A percentile compares a stretch with the other conserved stretches of the same genome.
phyloP scores from a whole-genome alignment of 108 stramenopile species.

The Stephanodiscus minutulus region DNA sequence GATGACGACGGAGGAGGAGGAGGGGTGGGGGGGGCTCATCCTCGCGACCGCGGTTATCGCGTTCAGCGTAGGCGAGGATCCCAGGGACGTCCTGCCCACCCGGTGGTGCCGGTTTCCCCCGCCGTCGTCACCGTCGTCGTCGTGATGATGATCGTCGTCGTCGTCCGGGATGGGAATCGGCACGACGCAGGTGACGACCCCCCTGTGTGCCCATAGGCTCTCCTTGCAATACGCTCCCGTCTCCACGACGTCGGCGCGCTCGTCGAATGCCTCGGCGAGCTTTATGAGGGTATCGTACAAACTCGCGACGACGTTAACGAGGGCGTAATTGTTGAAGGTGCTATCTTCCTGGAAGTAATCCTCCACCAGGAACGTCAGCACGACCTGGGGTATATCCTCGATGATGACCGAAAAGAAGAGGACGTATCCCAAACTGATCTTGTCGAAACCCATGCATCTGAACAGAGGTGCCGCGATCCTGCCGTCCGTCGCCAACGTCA shows the following conservation, averaged over 20 bases:
- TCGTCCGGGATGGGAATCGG: slow-evolving; percentile 11
- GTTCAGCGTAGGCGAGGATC: neutral
- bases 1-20: no score
- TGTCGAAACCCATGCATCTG: slow-evolving; percentile 17
- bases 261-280: slow-evolving; percentile 45
- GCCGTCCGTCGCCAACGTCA: slow-evolving; percentile 47
- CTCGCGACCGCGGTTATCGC: neutral
- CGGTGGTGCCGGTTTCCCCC: no score
- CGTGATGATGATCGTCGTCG: no score
- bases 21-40: neutral
- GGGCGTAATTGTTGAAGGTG: slow-evolving; percentile 20
- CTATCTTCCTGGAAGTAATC: slow-evolving; percentile 36
- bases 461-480: slow-evolving; percentile 31
- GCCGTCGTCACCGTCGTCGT: neutral
- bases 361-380: slow-evolving; percentile 48
- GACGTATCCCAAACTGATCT: slow-evolving; percentile 39
- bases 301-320: slow-evolving; percentile 38
- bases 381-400: slow-evolving; percentile 49
- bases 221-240: slow-evolving; percentile 50
- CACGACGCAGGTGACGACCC: slow-evolving; percentile 11
- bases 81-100: neutral
- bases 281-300: slow-evolving; percentile 52
- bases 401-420: slow-evolving; percentile 34
- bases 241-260: slow-evolving; percentile 47
- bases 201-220: slow-evolving; percentile 27